Conservation (phyloP, 441 rosid species). For the Pelargonium australe region DNA sequence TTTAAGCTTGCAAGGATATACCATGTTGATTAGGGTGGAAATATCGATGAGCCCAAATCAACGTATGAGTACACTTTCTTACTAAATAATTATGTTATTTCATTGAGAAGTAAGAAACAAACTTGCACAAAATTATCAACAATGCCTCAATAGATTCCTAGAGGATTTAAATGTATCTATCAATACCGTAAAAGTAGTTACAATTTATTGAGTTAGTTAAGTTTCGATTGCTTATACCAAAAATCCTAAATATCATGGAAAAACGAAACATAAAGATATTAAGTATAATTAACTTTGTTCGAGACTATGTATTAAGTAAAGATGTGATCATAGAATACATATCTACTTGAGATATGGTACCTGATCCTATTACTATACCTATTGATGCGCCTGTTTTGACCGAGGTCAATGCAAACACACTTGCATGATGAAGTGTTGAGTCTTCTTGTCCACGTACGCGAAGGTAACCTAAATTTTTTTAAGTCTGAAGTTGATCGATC, state of each 20-base stretch:
- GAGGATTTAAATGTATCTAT: not conserved
- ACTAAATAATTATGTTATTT: not conserved
- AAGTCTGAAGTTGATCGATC: too few relatives aligned
- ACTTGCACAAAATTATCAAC: not conserved
- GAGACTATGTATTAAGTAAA: not conserved
- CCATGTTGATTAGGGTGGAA: not conserved
- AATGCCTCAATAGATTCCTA: not conserved
- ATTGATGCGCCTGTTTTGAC: not conserved
- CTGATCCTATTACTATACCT: conserved; percentile 10
- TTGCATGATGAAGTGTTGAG: too few relatives aligned
- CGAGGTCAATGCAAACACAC: too few relatives aligned
- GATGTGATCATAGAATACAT: conserved; percentile 11
- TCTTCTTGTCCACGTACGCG: too few relatives aligned
- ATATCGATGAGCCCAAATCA: conserved; percentile 10
- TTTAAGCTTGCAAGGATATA: not conserved
- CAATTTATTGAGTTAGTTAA: conserved; percentile 8
- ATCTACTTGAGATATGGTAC: not conserved
- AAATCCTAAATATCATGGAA: conserved; percentile 8
- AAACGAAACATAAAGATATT: not conserved
- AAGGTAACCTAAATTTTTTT: too few relatives aligned
- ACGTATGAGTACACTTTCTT: not conserved
- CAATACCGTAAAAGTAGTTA: not conserved
- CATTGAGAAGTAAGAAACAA: conserved; percentile 18
- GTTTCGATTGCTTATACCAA: not conserved
- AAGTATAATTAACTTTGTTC: conserved; percentile 7